Evolutionary conservation across 2,329 filamentous ascomycete species (phyloP).

Genomic region (Monilinia fructigena): DNA sequence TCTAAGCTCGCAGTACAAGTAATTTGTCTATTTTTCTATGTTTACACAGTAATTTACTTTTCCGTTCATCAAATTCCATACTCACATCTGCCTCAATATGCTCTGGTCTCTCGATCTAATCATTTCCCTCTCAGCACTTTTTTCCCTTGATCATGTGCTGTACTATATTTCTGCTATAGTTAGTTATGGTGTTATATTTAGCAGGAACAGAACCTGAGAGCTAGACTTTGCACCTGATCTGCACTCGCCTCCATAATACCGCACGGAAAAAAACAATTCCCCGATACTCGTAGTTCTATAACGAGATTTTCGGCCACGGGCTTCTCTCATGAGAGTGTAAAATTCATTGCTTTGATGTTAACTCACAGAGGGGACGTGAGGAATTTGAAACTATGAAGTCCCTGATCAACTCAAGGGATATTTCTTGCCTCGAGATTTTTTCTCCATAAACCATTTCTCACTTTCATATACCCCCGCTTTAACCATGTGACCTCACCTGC

Average conservation of each 20-base stretch:
- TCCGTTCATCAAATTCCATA: not conserved
- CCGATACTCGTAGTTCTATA: not conserved
- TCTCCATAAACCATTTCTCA: not conserved
- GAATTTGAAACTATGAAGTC: not conserved
- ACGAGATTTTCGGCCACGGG: not conserved
- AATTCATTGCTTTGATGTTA: not conserved
- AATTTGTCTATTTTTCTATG: not conserved
- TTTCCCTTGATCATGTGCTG: not conserved
- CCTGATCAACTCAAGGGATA: not conserved
- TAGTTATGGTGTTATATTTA: not conserved
- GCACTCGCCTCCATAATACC: no score
- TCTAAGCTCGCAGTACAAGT: not conserved
- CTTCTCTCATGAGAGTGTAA: not conserved
- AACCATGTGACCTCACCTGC: not conserved
- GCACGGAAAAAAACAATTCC: not conserved
- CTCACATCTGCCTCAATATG: not conserved
- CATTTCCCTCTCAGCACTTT: not conserved
- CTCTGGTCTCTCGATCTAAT: not conserved
- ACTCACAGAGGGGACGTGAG: not conserved
- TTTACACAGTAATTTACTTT: not conserved
- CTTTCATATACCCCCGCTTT: not conserved
- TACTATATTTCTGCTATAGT: not conserved
- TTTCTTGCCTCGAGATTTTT: not conserved
- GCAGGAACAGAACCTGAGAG: no score
- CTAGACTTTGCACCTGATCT: no score